A percentile compares a stretch with the other conserved stretches of the same genome.
Evolutionary conservation across 169 alveolate genomes (phyloP).

Genomic region (Cryptosporidium canis): DNA sequence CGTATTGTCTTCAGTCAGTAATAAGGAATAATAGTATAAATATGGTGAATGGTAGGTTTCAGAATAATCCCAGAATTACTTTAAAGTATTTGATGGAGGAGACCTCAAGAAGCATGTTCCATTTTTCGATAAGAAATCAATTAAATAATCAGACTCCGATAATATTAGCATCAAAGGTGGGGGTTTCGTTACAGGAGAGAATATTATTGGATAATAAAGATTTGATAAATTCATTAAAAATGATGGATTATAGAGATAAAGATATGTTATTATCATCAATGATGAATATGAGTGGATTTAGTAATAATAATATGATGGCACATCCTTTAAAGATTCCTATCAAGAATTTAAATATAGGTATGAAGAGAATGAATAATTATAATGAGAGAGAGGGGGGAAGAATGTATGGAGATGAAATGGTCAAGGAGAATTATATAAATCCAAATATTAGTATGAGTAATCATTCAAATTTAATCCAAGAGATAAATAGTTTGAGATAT

Average conservation of each 20-base stretch:
- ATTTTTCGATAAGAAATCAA: not conserved
- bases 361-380: not conserved
- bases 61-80: conserved; percentile 7
- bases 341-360: not conserved
- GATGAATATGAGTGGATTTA: not conserved
- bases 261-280: not conserved
- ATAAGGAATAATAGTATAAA: not conserved
- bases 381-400: not conserved
- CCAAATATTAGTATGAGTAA: not conserved
- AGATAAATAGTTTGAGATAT: conserved; percentile 30
- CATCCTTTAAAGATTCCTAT: not conserved
- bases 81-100: conserved; percentile 26
- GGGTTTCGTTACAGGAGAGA: not conserved
- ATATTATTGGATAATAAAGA: not conserved
- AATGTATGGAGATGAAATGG: not conserved
- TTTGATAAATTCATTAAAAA: too few relatives aligned
- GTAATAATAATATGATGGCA: not conserved
- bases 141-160: conserved; percentile 29
- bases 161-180: conserved; percentile 27
- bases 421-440: not conserved
- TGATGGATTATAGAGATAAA: not conserved
- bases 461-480: not conserved
- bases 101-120: not conserved
- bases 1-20: conserved; percentile 40
- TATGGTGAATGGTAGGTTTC: not conserved